A percentile compares a stretch with the other conserved stretches of the same genome.
These are phyloP conservation scores for Lonicera japonica DNA, from an alignment of 129 eudicot genomes.

Conservation along the genomic window DNA sequence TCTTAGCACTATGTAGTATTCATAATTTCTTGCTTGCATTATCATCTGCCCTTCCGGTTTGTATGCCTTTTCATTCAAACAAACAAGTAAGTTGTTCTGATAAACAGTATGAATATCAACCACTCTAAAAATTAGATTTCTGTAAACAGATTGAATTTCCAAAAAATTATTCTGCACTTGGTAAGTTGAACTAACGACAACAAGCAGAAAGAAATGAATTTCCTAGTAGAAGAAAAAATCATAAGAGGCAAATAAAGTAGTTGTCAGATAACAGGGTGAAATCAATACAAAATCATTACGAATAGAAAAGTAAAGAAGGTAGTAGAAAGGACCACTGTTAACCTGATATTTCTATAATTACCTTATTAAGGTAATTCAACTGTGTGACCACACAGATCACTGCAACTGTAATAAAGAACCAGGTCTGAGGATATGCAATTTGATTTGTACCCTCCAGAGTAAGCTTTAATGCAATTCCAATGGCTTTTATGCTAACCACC, in stretches of 20 bases:
- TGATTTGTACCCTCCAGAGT: slow-evolving; percentile 78
- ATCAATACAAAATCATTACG: too few species aligned
- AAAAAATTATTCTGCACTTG: not conserved
- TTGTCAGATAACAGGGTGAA: too few species aligned
- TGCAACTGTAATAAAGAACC: slow-evolving; percentile 75
- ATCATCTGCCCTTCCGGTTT: not conserved
- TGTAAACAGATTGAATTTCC: not conserved
- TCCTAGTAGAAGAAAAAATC: not conserved
- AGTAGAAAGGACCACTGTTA: not conserved
- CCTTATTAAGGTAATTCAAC: slow-evolving; percentile 90
- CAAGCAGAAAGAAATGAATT: not conserved
- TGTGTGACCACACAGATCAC: slow-evolving; percentile 69
- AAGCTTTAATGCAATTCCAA: slow-evolving; percentile 84
- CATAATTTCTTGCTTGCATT: too few species aligned
- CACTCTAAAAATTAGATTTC: not conserved
- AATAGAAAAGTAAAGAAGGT: not conserved
- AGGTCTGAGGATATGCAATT: slow-evolving; percentile 72
- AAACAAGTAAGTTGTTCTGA: not conserved
- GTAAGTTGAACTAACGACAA: not conserved
- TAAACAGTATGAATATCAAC: too few species aligned
- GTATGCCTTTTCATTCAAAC: too few species aligned
- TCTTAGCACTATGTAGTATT: too few species aligned
- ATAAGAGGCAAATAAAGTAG: too few species aligned
- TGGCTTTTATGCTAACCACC: slow-evolving; percentile 90
- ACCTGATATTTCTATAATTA: slow-evolving; percentile 9